Base-by-base conservation (phyloP, 2,329 filamentous ascomycete species). In the Sarocladium strictum region DNA sequence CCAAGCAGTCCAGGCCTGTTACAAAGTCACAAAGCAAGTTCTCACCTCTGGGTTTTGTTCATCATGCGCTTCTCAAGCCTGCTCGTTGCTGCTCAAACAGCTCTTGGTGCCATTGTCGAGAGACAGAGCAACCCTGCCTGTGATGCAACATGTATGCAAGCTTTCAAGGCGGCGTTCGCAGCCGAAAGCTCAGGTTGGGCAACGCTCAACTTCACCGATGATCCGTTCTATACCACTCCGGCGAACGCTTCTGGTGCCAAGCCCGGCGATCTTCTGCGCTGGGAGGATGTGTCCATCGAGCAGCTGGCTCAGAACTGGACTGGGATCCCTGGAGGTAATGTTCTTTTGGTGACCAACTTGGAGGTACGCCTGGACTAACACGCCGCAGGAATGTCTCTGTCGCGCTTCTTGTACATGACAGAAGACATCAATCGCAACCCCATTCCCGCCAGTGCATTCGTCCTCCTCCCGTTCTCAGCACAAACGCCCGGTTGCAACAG, bases 221-320 rank as follows among this genome's bases (percentile, higher is more conserved):
- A 47, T 17, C 43, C 43, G 12, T 47, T 47, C 43, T 47, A 47
- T 47, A 47, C 21, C 23, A 47, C 43, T 29, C 43, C 43, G 7
- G 24, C 5, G 12, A 47, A 47, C 17, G 43, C 43, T 4, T 47
- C 43, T 24, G 19, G 29, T 17, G 43, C 43, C 12, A 47, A 47
- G 23, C 43, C 43, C n/a, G 43, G 43, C 3, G 43, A 47, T 29
- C 43, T 47, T 3, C 24, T 47, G 43, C 17, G 19, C 17, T 47
- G 43, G 43, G 4, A 47, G 14, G 43, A 47, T 17, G 7, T 47
- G 23, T 47, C 43, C 3, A 17, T 17, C 14, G 23, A 26, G 12
- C 43, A 47, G 12, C 3, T 29, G 24, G 23, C 4, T 4, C 10
- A 47, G 23, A 47, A 47, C 23, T 47, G 43, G 43, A 47, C 43